phyloP scores from a whole-genome alignment of 306 rosid species.

The Crotalaria pallida region DNA sequence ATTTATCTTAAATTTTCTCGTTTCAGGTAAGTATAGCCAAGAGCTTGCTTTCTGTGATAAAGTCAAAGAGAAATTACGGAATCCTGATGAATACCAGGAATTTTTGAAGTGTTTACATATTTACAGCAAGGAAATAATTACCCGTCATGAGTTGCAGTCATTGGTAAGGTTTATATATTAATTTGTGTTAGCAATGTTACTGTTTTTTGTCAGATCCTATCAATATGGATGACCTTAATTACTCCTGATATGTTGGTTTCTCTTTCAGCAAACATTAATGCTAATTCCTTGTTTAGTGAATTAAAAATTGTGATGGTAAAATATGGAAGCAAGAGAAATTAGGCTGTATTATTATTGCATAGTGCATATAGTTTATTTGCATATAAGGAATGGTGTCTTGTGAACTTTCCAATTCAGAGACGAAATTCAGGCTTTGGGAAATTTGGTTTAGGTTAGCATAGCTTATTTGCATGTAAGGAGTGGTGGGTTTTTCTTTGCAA shows the following conservation, averaged over 20 bases:
- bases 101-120: conserved; percentile 95
- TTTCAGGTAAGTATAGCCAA: conserved; percentile 63
- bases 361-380: neutral
- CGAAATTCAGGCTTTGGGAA: neutral
- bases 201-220: conserved; percentile 16
- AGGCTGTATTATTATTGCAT: neutral
- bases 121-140: conserved; percentile 91
- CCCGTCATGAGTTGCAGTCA: conserved; percentile 73
- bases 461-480: neutral
- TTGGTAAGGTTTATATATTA: conserved; percentile 53
- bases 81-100: conserved; percentile 86
- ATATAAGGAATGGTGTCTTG: neutral
- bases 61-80: conserved; percentile 82
- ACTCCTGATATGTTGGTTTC: neutral
- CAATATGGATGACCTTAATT: neutral
- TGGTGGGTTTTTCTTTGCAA: neutral
- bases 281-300: conserved; percentile 8
- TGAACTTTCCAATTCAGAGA: neutral
- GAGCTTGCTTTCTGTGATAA: conserved; percentile 82
- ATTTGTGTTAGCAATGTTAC: neutral
- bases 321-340: neutral
- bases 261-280: neutral
- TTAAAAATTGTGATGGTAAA: conserved; percentile 11
- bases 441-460: neutral
- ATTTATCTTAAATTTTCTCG: conserved; percentile 17